Evolutionary conservation across 148 eudicot species (phyloP), one percentile per base, ranked within the genome.

Genomic region (Polygonum maritimum): DNA sequence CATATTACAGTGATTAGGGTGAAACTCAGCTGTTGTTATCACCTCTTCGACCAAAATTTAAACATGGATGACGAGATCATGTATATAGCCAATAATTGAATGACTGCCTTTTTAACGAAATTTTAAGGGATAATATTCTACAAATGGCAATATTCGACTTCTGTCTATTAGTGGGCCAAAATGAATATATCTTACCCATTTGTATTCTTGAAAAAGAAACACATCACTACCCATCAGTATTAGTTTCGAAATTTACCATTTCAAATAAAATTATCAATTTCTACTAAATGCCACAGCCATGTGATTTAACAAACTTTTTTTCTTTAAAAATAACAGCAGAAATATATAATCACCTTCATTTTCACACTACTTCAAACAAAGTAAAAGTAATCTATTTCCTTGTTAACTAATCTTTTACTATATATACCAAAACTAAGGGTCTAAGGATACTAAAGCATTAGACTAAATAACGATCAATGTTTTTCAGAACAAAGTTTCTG

Each of bases 11-110:
- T 89, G 92, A 55, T 78, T 80, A 69, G 92, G 96, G 81, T 91
- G 96, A 81, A 91, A 91, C 83, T 91, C 96, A 31, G 92, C 92
- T 71, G 92, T 87, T 31, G 96, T 91, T 75, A 91, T 91, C 78
- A 89, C 96, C 92, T 91, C 92, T 91, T 91, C 77, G 78, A 71
- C 44, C 67, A 41, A 77, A 70, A 70, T 45, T 51, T 51, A 58
- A 58, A 22, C 21, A 14, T 48, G 69, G 31, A 14, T 14, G 70
- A 22, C 18, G 19, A 5, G 48, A 22, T 36, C n/a, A 72, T 4
- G 2, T 2, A 12, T 54, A 57, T 33, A 38, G 15, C n/a, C n/a
- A n/a, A n/a, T n/a, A n/a, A n/a, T n/a, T n/a, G n/a, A n/a, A n/a
- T n/a, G n/a, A n/a, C n/a, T n/a, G n/a, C n/a, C n/a, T n/a, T n/a